These are phyloP conservation scores for Aphanomyces astaci DNA, from an alignment of 352 stramenopile genomes.

Conservation along the genomic window DNA sequence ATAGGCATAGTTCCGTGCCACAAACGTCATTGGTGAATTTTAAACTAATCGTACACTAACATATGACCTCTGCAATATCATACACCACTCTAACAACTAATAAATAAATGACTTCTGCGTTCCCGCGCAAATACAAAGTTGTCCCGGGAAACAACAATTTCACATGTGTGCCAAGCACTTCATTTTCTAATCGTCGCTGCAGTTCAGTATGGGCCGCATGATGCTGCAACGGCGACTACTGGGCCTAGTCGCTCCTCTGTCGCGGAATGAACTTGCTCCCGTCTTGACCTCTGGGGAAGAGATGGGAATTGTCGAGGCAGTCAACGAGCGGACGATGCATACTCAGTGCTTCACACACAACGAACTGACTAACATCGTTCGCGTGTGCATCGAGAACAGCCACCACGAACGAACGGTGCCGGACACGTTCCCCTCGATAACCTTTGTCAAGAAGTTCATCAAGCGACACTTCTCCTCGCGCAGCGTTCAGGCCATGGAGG, in stretches of 20 bases:
- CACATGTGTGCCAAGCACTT: not conserved
- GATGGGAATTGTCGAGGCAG: not conserved
- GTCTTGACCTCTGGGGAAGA: not conserved
- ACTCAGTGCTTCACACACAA: not conserved
- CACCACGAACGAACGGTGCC: not conserved
- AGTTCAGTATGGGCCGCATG: not conserved
- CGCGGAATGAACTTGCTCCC: not conserved
- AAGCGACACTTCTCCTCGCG: not conserved
- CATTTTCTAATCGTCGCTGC: not conserved
- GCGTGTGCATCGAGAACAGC: slow-evolving; percentile 1
- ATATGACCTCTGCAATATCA: not conserved
- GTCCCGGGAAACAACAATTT: not conserved
- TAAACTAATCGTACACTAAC: slow-evolving; percentile 1
- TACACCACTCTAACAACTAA: not conserved
- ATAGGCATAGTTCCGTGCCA: slow-evolving; percentile 1
- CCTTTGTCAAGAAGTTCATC: slow-evolving; percentile 3
- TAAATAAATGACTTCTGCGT: not conserved
- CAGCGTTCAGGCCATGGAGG: not conserved
- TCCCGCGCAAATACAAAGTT: not conserved
- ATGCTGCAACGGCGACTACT: not conserved
- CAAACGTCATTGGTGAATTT: slow-evolving; percentile 3
- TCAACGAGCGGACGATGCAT: slow-evolving; percentile 4
- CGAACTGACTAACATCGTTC: not conserved
- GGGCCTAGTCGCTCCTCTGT: not conserved
- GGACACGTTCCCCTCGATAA: not conserved